Evolutionary conservation across 2,329 filamentous ascomycete genomes (phyloP), one percentile per base, ranked within the genome.

Genomic region (Colletotrichum caudatum): DNA sequence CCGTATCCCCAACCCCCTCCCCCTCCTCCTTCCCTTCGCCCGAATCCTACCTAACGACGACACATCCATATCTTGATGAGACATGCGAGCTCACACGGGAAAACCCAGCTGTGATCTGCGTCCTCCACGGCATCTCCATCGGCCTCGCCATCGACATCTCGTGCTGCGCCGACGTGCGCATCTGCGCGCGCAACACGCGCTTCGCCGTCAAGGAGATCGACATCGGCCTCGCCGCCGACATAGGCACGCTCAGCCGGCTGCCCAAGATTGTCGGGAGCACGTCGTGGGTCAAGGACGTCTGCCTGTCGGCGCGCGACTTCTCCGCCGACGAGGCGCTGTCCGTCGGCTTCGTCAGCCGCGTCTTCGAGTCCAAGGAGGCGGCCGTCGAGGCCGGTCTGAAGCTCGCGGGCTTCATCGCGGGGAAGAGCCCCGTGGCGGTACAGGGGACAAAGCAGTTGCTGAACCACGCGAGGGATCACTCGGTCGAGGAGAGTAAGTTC

Each of bases 371-470:
- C 71, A 93, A 96, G 83, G 85, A 84, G 23, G 87, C 86, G 54
- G 88, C 92, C 2, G 79, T 97, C 33, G 82, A 83, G 51, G 87
- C 87, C 48, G 94, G 87, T 0, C 59, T 95, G 72, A 85, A 89
- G 73, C 78, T 93, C 77, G 94, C 92, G 0, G 81, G 78, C 14
- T 76, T 90, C 77, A 88, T 98, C 70, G 92, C 93, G 37, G 84
- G 80, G 23, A 98, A 98, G 87, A 96, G 93, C 78, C 95, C 95
- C 0, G 91, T 98, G 29, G 94, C 94, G 1, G 93, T 95, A 74
- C 90, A 94, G 83, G 92, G 93, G 7, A 97, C 94, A 11, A 97
- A 97, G 84, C 93, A 96, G 82, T 82, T 97, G 73, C 79, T 97
- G 78, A 94, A 96, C 81, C 94, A 92, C 78, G 92, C 91, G 44